Percentiles rank a stretch among this genome's conserved stretches.
Evolutionary conservation across 1,284 basidiomycete genomes (phyloP).

Genomic region (Austroboletus olivaceoglutinosus): DNA sequence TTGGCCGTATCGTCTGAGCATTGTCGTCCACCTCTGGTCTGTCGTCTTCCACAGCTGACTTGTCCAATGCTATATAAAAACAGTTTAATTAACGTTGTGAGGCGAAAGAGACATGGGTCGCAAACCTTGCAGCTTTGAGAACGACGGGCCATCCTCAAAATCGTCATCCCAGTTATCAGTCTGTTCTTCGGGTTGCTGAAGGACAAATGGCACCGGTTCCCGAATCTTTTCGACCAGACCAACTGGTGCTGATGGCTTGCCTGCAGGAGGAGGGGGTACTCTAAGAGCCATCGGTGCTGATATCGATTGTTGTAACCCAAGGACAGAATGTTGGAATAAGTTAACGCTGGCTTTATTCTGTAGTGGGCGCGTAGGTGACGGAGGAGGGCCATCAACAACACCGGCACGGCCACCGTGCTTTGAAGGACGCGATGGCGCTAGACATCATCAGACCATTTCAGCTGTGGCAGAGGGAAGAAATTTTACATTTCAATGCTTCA

Average conservation of each 20-base stretch:
- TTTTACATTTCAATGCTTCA: conserved; percentile 86
- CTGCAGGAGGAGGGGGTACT: conserved; percentile 15
- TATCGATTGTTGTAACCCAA: conserved; percentile 33
- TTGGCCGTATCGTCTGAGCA: conserved; percentile 73
- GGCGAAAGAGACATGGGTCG: not conserved
- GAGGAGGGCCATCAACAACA: conserved; percentile 32
- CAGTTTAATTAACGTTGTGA: not conserved
- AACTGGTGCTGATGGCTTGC: conserved; percentile 29
- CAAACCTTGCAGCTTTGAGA: conserved; percentile 77
- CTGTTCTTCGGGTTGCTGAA: conserved; percentile 75
- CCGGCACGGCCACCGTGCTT: conserved; percentile 55
- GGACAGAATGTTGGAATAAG: conserved; percentile 33
- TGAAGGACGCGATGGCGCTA: conserved; percentile 59
- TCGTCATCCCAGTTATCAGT: conserved; percentile 98
- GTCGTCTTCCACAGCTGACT: conserved; percentile 57
- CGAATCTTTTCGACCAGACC: conserved; percentile 55
- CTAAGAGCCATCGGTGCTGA: conserved; percentile 31
- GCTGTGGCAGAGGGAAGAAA: conserved; percentile 4
- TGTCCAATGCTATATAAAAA: conserved; percentile 55
- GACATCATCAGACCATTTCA: conserved; percentile 27
- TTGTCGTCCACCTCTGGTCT: conserved; percentile 68
- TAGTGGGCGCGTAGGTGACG: conserved; percentile 40
- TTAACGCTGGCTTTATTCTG: conserved; percentile 31
- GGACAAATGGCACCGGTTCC: conserved; percentile 51
- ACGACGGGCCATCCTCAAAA: conserved; percentile 90